Evolutionary conservation across 2,329 filamentous ascomycete genomes (phyloP).

Genomic region (Xylaria sp.): DNA sequence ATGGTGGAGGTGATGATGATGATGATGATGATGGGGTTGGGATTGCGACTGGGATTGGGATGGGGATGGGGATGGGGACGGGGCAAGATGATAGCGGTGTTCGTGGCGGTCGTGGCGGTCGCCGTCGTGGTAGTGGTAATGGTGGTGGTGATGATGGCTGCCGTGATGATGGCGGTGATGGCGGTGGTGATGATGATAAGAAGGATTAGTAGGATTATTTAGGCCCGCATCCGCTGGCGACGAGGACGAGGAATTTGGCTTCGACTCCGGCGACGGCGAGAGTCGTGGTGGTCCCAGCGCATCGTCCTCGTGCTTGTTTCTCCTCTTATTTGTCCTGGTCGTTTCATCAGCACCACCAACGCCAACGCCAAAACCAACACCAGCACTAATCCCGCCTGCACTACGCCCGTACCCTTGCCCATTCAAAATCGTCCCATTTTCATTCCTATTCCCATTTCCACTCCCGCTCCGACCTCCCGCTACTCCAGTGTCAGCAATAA

Average conservation of each 20-base stretch:
- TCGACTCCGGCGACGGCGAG: constrained; percentile 33
- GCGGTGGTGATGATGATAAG: constrained; percentile 1
- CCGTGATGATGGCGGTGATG: not conserved
- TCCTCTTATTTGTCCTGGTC: constrained; percentile 27
- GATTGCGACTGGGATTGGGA: constrained; percentile 7
- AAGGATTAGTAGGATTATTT: constrained; percentile 1
- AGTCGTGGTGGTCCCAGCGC: constrained; percentile 46
- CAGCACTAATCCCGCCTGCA: too few relatives aligned
- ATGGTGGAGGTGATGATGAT: not conserved
- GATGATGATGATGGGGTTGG: too few relatives aligned
- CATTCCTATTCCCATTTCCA: constrained; percentile 4
- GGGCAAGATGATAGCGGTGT: not conserved
- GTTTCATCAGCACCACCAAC: constrained; percentile 10
- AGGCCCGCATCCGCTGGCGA: constrained; percentile 11
- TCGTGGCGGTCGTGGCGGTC: constrained; percentile 2
- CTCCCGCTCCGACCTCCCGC: not conserved
- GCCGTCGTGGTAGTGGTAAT: not conserved
- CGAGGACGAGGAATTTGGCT: constrained; percentile 19
- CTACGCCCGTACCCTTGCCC: not conserved
- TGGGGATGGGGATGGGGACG: constrained; percentile 26
- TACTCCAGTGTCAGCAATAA: not conserved
- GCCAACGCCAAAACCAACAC: not conserved
- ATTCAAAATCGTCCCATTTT: not conserved
- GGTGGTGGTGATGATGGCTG: constrained; percentile 1
- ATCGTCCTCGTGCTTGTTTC: constrained; percentile 38